Base-by-base conservation (phyloP, 2,329 filamentous ascomycete genomes). In the Fusarium sp. region DNA sequence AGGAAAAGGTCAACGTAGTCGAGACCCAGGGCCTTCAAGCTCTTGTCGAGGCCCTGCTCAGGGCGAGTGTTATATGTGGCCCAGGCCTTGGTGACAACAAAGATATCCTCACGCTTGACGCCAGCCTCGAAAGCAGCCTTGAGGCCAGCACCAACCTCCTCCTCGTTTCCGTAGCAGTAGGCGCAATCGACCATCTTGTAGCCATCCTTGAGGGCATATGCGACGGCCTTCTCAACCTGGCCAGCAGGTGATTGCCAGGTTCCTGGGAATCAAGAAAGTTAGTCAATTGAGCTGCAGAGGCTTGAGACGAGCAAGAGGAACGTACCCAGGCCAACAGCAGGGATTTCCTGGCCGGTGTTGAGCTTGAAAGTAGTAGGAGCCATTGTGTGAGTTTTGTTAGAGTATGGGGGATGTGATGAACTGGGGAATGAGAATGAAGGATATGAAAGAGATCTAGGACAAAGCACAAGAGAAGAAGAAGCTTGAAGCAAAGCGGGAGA, bases 21-120 rank as follows among this genome's bases (percentile, higher is more conserved):
- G 46, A 96, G 82, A 3, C 92, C 91, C 34, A 96, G 81, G 61
- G 86, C 85, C 79, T 89, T 86, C 76, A 96, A 82, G 73, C 89
- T 91, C 83, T 90, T 89, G 68, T 93, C 87, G 34, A 96, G 83
- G 34, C 86, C 88, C 72, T 90, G 81, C 78, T 91, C 89, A 7
- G 88, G 88, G 8, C 89, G 84, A 34, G 86, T 87, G 78, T 91
- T 89, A 81, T 91, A 94, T 49, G 91, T 93, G 74, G 89, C 90
- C 91, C 93, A 96, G 36, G 94, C 86, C 85, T 97, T 96, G 73
- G 89, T 93, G 54, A 92, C 91, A 60, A 96, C 87, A 80, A 96
- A 96, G 64, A 96, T 80, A 58, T 96, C 91, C 76, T 91, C 87
- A 63, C 93, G 87, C 84, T 90, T 91, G 72, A 91, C 83, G 23